phyloP scores from a whole-genome alignment of 2,329 filamentous ascomycete species.

The Botrytis aclada region DNA sequence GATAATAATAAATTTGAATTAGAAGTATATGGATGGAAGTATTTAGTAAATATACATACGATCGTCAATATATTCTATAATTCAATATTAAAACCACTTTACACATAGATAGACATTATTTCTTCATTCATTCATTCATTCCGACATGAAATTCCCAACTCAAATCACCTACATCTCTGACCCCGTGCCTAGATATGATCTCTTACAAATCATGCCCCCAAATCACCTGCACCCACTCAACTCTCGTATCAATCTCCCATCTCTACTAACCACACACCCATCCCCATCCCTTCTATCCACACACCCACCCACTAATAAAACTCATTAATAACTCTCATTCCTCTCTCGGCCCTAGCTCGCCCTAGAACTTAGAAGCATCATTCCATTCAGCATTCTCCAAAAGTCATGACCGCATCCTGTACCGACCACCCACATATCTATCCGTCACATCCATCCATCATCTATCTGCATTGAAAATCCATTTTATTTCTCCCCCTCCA shows the following conservation, averaged over 20 bases:
- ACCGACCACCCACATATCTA: background rate
- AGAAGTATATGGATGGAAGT: background rate
- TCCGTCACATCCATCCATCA: background rate
- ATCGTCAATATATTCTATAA: background rate
- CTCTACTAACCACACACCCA: background rate
- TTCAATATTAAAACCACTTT: no score
- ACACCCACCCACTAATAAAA: background rate
- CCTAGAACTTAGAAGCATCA: background rate
- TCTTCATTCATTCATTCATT: background rate
- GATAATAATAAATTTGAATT: background rate
- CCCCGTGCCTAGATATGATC: background rate
- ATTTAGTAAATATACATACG: background rate
- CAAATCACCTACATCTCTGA: background rate
- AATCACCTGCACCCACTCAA: background rate
- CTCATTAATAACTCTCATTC: background rate
- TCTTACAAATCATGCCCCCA: background rate
- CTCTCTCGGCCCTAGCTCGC: background rate
- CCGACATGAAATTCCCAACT: background rate
- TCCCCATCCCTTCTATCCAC: background rate
- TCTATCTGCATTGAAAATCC: conserved; percentile 8
- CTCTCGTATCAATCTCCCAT: background rate
- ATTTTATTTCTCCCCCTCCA: background rate
- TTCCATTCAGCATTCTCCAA: background rate
- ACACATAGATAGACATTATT: no score
- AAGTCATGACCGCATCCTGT: conserved; percentile 15